Evolutionary conservation across 768 basidiomycete genomes (phyloP), one percentile per base, ranked within the genome.

Genomic region (Leccinum longicurvipes): DNA sequence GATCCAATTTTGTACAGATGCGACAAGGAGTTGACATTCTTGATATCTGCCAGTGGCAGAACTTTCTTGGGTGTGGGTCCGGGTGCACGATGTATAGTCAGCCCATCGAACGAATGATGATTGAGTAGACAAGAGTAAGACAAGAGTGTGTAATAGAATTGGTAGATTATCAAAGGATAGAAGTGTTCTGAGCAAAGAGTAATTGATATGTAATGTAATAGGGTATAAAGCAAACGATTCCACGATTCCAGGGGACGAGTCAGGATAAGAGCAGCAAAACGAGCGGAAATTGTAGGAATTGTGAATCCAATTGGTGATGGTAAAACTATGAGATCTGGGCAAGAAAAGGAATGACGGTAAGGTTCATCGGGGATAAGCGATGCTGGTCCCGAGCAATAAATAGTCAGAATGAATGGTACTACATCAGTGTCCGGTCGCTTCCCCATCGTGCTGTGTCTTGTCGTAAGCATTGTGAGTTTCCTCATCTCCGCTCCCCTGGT

Each of bases 391-490:
- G 12, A 11, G 50, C 7, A 19, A 39, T 19, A n/a, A 36, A 23
- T 19, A 36, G 12, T 25, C 12, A 15, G 42, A 25, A 29, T 3
- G 23, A n/a, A 17, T 19, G 39, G 23, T 32, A 29, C 21, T 42
- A 34, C 21, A 55, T 63, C 39, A 69, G 34, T 61, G 61, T 12
- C 60, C 63, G 55, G 21, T 58, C 11, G 60, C 46, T 56, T 57
- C 61, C 31, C 67, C 66, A 57, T 54, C 60, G 54, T 57, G 58
- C 56, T 68, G 68, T 57, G 46, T 55, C 56, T 53, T 62, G 28
- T 58, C 56, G 42, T 62, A 48, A 50, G 63, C 27, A 50, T 56
- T 47, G 29, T 59, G 61, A 55, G 21, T 23, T 34, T 51, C 56
- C 27, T 58, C 60, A 36, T 61, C 49, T 28, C 61, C 55, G 47